Evolutionary conservation across 208 protist species (phyloP).

Genomic region (Crithidia acanthocephali): DNA sequence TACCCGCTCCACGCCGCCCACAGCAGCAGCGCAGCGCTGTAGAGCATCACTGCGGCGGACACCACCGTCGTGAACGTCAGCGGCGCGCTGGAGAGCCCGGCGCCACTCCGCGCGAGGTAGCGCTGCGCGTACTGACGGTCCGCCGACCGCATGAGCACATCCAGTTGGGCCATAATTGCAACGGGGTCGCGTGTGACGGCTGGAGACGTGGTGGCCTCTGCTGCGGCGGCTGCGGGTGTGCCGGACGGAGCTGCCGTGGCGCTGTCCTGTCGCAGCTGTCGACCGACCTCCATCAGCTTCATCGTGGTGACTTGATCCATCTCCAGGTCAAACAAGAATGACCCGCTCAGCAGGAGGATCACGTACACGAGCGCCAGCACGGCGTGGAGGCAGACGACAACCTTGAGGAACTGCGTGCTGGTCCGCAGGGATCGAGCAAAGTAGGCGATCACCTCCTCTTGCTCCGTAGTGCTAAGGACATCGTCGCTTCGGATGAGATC

Average conservation of each 20-base stretch:
- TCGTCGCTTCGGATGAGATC: slow-evolving; percentile 51
- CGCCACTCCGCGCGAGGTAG: slow-evolving; percentile 13
- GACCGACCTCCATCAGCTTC: background rate
- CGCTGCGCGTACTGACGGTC: slow-evolving; percentile 18
- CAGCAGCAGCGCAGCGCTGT: slow-evolving; percentile 27
- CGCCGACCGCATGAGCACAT: slow-evolving; percentile 14
- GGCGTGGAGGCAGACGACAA: slow-evolving; percentile 61
- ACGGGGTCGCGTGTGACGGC: slow-evolving; percentile 16
- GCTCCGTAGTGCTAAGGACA: slow-evolving; percentile 66
- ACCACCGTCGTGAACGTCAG: background rate
- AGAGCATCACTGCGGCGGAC: slow-evolving; percentile 14
- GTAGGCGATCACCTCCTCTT: slow-evolving; percentile 72
- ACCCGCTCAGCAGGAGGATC: slow-evolving; percentile 44
- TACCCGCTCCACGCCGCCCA: slow-evolving; percentile 35
- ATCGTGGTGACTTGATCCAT: slow-evolving; percentile 12
- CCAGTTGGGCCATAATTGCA: slow-evolving; percentile 7
- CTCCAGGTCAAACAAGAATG: slow-evolving; percentile 40
- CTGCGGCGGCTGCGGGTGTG: background rate
- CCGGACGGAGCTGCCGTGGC: background rate
- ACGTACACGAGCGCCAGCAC: slow-evolving; percentile 61
- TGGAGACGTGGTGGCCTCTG: background rate
- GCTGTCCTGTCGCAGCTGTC: slow-evolving; percentile 4
- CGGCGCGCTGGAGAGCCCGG: background rate
- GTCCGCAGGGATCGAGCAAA: slow-evolving; percentile 47
- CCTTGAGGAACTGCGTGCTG: slow-evolving; percentile 41